Percentiles rank a stretch among this genome's conserved stretches.
Evolutionary conservation across 2,329 filamentous ascomycete genomes (phyloP).

Genomic region (Rhynchosporium secalis): DNA sequence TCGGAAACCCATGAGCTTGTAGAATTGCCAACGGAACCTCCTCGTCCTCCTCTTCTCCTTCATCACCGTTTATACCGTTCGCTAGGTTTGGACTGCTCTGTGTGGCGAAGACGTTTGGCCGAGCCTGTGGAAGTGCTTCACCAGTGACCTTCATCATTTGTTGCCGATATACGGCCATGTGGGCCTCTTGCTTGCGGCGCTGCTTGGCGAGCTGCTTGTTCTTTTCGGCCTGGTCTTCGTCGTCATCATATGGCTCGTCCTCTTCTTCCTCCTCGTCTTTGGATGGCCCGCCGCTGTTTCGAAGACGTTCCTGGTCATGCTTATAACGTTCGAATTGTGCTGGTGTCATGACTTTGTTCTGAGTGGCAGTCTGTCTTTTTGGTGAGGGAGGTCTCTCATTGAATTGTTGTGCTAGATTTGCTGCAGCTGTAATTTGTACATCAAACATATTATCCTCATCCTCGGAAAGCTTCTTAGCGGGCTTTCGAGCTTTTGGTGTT

Average conservation of each 20-base stretch:
- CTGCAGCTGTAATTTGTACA: slow-evolving; percentile 33
- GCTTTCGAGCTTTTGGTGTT: slow-evolving; percentile 33
- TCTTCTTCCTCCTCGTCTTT: slow-evolving; percentile 62
- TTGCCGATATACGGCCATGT: slow-evolving; percentile 85
- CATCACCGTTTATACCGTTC: slow-evolving; percentile 44
- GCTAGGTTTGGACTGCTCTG: slow-evolving; percentile 63
- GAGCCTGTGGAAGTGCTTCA: slow-evolving; percentile 55
- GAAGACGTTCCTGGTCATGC: slow-evolving; percentile 66
- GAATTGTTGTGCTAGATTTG: slow-evolving; percentile 36
- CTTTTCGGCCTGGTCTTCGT: slow-evolving; percentile 79
- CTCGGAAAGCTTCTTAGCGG: slow-evolving; percentile 17
- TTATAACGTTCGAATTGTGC: slow-evolving; percentile 82
- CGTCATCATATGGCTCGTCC: slow-evolving; percentile 66
- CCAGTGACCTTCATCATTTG: slow-evolving; percentile 97
- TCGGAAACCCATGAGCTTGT: slow-evolving; percentile 85
- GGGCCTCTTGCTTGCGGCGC: slow-evolving; percentile 83
- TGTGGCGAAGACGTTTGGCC: slow-evolving; percentile 57
- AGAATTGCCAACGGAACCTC: slow-evolving; percentile 85
- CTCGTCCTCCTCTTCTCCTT: slow-evolving; percentile 76
- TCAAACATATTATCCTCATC: slow-evolving; percentile 38
- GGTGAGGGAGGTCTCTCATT: slow-evolving; percentile 29
- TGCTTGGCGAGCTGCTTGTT: slow-evolving; percentile 72
- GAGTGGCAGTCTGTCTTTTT: slow-evolving; percentile 40
- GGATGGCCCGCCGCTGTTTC: slow-evolving; percentile 47
- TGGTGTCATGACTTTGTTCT: slow-evolving; percentile 84